Percentiles rank a stretch among this genome's conserved stretches.
phyloP scores from a whole-genome alignment of 2,329 filamentous ascomycete species.

The Colletotrichum sp. region DNA sequence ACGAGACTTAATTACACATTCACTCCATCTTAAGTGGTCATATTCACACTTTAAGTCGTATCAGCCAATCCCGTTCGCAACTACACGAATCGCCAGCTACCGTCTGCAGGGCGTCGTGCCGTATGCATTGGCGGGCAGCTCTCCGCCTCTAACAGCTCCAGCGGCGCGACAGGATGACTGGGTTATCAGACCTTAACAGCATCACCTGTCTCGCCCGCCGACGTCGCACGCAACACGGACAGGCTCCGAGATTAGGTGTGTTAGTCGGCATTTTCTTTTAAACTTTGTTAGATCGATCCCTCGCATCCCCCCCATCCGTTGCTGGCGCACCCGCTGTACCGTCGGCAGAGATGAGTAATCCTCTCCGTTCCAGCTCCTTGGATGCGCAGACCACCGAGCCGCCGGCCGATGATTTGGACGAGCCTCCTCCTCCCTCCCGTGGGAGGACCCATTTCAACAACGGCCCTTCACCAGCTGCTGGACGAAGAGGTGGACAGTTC shows the following conservation, averaged over 20 bases:
- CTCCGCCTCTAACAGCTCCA: not conserved
- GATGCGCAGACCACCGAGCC: constrained; percentile 1
- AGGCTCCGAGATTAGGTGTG: not conserved
- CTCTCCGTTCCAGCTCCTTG: constrained; percentile 2
- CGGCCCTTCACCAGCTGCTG: not conserved
- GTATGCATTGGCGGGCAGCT: not conserved
- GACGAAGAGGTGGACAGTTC: not conserved
- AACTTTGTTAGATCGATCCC: not conserved
- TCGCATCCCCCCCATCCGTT: not conserved
- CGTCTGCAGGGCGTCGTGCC: not conserved
- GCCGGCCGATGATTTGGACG: not conserved
- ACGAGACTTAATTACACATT: not conserved
- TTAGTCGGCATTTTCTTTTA: constrained; percentile 12
- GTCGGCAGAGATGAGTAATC: constrained; percentile 19
- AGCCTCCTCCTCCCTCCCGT: not conserved
- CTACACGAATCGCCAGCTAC: not conserved
- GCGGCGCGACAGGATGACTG: not conserved
- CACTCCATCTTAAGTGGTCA: not conserved
- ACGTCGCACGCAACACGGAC: not conserved
- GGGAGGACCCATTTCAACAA: not conserved
- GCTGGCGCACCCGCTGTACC: not conserved
- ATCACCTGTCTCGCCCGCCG: not conserved
- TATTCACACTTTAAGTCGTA: not conserved
- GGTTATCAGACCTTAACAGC: constrained; percentile 6
- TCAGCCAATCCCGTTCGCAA: not conserved